Percentiles rank a stretch among this genome's conserved stretches.
phyloP scores from a whole-genome alignment of 495 filamentous ascomycete genomes.

The Trichoderma asperelloides region DNA sequence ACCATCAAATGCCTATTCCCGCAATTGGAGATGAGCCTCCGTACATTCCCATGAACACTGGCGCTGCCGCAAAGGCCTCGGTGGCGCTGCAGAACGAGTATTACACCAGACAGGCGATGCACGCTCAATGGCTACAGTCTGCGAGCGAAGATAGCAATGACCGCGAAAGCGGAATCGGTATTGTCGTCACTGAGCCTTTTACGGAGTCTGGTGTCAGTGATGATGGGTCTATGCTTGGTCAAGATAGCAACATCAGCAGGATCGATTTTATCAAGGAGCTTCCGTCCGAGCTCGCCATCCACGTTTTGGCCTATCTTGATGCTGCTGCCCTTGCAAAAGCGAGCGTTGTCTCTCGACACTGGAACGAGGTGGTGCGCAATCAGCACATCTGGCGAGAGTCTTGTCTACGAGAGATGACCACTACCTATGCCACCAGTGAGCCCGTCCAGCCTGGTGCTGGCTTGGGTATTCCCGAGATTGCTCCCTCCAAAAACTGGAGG shows the following conservation, averaged over 20 bases:
- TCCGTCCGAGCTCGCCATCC: constrained; percentile 62
- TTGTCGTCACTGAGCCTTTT: constrained; percentile 48
- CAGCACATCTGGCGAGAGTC: constrained; percentile 70
- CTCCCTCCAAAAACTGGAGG: constrained; percentile 65
- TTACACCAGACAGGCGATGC: constrained; percentile 5
- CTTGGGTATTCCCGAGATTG: constrained; percentile 38
- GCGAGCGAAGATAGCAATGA: constrained; percentile 31
- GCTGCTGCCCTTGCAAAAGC: constrained; percentile 52
- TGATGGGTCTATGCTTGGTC: constrained; percentile 2
- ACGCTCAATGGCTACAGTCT: constrained; percentile 8
- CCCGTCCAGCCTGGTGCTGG: constrained; percentile 36
- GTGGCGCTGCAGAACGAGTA: constrained; percentile 35
- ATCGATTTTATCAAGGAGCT: constrained; percentile 59
- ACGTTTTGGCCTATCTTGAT: constrained; percentile 63
- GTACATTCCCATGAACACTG: constrained; percentile 44
- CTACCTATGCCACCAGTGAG: constrained; percentile 41
- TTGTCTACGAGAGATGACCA: constrained; percentile 58
- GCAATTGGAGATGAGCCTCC: constrained; percentile 41
- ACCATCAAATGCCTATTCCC: constrained; percentile 34
- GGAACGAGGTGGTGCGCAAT: constrained; percentile 53
- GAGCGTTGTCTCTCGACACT: constrained; percentile 53
- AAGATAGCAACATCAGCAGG: constrained; percentile 22
- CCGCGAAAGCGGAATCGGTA: constrained; percentile 72
- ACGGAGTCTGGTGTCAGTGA: constrained; percentile 31
- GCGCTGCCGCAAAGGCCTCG: constrained; percentile 63